phyloP scores from a whole-genome alignment of 2,329 filamentous ascomycete species.

The Apiospora aurea region DNA sequence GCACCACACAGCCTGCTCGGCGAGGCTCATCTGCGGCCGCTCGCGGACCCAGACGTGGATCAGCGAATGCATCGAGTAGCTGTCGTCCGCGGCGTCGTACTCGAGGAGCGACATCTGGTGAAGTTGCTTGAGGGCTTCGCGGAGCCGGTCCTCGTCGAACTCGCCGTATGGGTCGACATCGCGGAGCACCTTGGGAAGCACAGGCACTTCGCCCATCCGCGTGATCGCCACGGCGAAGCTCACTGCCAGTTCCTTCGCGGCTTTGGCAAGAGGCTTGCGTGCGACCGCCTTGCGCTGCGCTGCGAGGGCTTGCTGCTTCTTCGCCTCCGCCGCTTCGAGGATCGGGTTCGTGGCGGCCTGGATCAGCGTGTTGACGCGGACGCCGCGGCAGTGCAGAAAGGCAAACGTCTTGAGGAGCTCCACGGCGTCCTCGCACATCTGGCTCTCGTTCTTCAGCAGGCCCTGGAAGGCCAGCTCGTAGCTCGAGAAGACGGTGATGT shows the following conservation, averaged over 20 bases:
- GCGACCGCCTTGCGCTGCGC: too few species aligned
- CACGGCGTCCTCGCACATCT: constrained; percentile 25
- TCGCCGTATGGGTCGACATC: not conserved
- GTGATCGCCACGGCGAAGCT: not conserved
- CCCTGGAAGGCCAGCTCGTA: not conserved
- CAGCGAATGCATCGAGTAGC: constrained; percentile 31
- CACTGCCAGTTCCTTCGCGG: too few species aligned
- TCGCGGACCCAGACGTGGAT: constrained; percentile 31
- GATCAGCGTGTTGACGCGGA: constrained; percentile 27
- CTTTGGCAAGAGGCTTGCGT: too few species aligned
- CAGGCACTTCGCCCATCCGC: not conserved
- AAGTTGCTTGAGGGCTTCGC: constrained; percentile 19
- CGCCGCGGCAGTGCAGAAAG: constrained; percentile 29
- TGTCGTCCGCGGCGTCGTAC: not conserved
- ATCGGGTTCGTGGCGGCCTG: constrained; percentile 27
- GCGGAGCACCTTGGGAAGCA: constrained; percentile 16
- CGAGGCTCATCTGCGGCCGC: constrained; percentile 20
- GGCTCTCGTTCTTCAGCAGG: not conserved
- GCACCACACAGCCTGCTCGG: constrained; percentile 29
- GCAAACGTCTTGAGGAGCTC: constrained; percentile 29
- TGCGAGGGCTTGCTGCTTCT: not conserved
- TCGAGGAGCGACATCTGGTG: constrained; percentile 19
- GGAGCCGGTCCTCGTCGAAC: constrained; percentile 19
- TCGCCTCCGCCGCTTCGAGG: constrained; percentile 1
- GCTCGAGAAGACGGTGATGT: constrained; percentile 10